Base-by-base conservation (phyloP, 768 basidiomycete species). In the Serendipita vermifera region DNA sequence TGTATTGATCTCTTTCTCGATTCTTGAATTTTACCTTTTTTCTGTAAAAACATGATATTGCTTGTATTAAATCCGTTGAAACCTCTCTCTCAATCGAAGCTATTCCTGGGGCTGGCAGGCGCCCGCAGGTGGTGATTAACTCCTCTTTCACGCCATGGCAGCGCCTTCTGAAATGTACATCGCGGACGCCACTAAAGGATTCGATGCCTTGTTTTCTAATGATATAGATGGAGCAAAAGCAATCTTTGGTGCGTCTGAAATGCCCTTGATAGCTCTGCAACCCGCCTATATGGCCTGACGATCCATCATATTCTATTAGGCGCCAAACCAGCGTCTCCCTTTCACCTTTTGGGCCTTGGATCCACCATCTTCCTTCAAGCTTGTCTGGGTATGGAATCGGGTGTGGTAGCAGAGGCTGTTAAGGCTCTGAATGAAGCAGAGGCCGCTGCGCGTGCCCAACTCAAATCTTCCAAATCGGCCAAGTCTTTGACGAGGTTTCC, bases 381-480 rank as follows among this genome's bases (percentile, higher is more conserved):
- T 0, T 84, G 82, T 1, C 69, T 88, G 13, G 83, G 85, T n/a
- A 79, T 87, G 80, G 87, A 89, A 76, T 83, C 74, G 1, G 78
- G 72, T 29, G 64, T 83, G 33, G 79, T 89, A 73, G 69, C 75
- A 5, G 81, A 85, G 62, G 85, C 87, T 0, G 68, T 74, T 3
- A 67, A 70, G 17, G 73, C 74, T 58, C 74, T 89, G 2, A 69
- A 75, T 0, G 67, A 72, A 2, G 77, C 85, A 0, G 82, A 85
- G 61, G 76, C 78, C 0, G 79, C 76, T 3, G 74, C 83, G 0
- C 79, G 76, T 63, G 79, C 75, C 57, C 74, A 77, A 48, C 66
- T 70, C 55, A 72, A 71, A 60, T 41, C 60, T 54, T 66, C 70
- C 58, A 71, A 72, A 66, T 63, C 63, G 55, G 69, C 43, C 33